Evolutionary conservation across 2,329 filamentous ascomycete species (phyloP).

Genomic region (Apiospora kogelbergensis): DNA sequence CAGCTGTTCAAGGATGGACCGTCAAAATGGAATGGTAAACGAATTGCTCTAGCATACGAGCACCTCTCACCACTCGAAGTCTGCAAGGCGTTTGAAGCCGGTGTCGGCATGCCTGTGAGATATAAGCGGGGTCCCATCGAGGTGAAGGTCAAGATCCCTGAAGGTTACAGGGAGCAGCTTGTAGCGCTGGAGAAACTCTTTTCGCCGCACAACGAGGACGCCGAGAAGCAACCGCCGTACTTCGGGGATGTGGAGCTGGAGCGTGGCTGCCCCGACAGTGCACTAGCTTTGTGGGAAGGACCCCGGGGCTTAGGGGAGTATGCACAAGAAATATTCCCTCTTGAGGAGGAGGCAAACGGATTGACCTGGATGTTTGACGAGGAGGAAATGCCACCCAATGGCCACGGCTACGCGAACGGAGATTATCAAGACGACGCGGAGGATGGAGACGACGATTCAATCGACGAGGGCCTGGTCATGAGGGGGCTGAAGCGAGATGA

Average conservation of each 20-base stretch:
- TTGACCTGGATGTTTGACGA: constrained; percentile 83
- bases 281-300: constrained; percentile 85
- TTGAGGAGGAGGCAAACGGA: constrained; percentile 93
- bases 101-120: constrained; percentile 72
- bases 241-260: constrained; percentile 61
- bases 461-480: constrained; percentile 60
- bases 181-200: constrained; percentile 66
- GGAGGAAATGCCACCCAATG: constrained; percentile 38
- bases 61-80: constrained; percentile 81
- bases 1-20: constrained; percentile 95
- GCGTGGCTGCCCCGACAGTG: constrained; percentile 68
- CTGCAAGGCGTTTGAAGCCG: constrained; percentile 76
- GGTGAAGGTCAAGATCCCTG: constrained; percentile 80
- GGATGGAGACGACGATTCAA: constrained; percentile 50
- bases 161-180: constrained; percentile 86
- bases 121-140: constrained; percentile 81
- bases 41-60: constrained; percentile 89
- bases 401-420: constrained; percentile 26
- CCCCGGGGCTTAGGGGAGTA: constrained; percentile 92
- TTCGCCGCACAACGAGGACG: constrained; percentile 48
- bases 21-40: constrained; percentile 73
- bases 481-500: constrained; percentile 56
- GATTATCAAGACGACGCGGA: constrained; percentile 33
- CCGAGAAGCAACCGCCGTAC: constrained; percentile 60
- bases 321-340: constrained; percentile 86